Percentiles rank a stretch among this genome's conserved stretches.
These are phyloP conservation scores for Maudiozyma barnettii DNA, from an alignment of 805 yeast species.

Conservation along the genomic window DNA sequence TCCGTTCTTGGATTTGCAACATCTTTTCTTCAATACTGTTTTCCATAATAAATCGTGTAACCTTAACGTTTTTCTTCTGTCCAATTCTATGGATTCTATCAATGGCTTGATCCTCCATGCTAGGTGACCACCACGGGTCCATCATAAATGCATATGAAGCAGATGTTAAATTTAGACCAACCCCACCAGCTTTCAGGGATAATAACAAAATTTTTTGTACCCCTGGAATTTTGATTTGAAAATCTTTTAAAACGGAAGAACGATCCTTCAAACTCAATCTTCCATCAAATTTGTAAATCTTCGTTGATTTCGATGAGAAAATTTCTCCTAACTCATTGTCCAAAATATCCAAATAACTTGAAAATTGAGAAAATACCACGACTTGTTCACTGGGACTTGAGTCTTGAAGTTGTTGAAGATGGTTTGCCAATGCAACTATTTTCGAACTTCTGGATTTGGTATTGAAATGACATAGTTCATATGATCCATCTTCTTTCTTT, in stretches of 20 bases:
- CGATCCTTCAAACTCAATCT: slow-evolving; percentile 59
- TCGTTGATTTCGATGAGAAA: slow-evolving; percentile 25
- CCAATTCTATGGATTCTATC: slow-evolving; percentile 90
- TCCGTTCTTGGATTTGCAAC: slow-evolving; percentile 79
- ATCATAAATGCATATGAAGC: slow-evolving; percentile 81
- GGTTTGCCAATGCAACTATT: slow-evolving; percentile 55
- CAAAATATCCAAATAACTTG: slow-evolving; percentile 68
- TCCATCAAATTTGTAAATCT: slow-evolving; percentile 73
- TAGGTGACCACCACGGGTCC: slow-evolving; percentile 98
- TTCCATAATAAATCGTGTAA: slow-evolving; percentile 70
- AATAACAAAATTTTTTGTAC: slow-evolving; percentile 46
- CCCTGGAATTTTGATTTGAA: slow-evolving; percentile 31
- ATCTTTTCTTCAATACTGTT: slow-evolving; percentile 81
- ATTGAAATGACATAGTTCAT: slow-evolving; percentile 17
- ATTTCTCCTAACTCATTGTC: slow-evolving; percentile 49
- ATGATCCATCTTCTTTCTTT: slow-evolving; percentile 19
- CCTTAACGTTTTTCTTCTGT: slow-evolving; percentile 61
- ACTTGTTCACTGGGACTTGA: slow-evolving; percentile 59
- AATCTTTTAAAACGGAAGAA: slow-evolving; percentile 47
- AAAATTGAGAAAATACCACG: slow-evolving; percentile 86
- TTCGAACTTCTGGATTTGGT: slow-evolving; percentile 52
- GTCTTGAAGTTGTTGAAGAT: slow-evolving; percentile 44
- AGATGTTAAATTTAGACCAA: slow-evolving; percentile 77
- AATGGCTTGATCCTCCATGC: slow-evolving; percentile 84
- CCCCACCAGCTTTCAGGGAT: slow-evolving; percentile 89